Evolutionary conservation across 768 basidiomycete species (phyloP).

Genomic region (Imleria badia): DNA sequence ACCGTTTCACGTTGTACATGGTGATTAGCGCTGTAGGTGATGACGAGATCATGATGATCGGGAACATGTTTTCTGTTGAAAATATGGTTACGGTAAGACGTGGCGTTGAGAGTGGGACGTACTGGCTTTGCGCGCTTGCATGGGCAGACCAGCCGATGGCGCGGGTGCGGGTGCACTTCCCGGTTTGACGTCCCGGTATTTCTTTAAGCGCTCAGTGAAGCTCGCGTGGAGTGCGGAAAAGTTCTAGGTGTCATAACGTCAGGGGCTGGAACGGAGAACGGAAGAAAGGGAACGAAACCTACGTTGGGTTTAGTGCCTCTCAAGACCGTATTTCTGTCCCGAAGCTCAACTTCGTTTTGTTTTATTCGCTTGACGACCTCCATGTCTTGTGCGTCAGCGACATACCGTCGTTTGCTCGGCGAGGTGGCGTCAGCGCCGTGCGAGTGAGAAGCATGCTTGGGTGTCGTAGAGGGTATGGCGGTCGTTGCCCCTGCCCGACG

Average conservation of each 20-base stretch:
- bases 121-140: conserved; percentile 70
- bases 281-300: too few relatives aligned
- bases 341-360: too few relatives aligned
- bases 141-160: conserved; percentile 34
- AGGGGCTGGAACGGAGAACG: too few relatives aligned
- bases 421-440: conserved; percentile 34
- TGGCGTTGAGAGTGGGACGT: conserved; percentile 25
- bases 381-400: conserved; percentile 46
- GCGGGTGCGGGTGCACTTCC: conserved; percentile 41
- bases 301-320: too few relatives aligned
- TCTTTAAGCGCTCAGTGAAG: conserved; percentile 74
- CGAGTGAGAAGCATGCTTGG: too few relatives aligned
- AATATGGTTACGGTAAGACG: too few relatives aligned
- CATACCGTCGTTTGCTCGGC: conserved; percentile 72
- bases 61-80: conserved; percentile 65
- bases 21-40: conserved; percentile 89
- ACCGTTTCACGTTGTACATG: conserved; percentile 93
- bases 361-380: too few relatives aligned
- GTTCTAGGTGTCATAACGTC: too few relatives aligned
- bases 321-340: too few relatives aligned
- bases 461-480: too few relatives aligned
- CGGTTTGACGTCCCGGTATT: conserved; percentile 63
- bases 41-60: conserved; percentile 97
- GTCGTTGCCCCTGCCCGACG: too few relatives aligned
- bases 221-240: too few relatives aligned